These are phyloP conservation scores for Mollisiaceae sp. DNA, from an alignment of 2,329 filamentous ascomycete genomes.

Conservation along the genomic window DNA sequence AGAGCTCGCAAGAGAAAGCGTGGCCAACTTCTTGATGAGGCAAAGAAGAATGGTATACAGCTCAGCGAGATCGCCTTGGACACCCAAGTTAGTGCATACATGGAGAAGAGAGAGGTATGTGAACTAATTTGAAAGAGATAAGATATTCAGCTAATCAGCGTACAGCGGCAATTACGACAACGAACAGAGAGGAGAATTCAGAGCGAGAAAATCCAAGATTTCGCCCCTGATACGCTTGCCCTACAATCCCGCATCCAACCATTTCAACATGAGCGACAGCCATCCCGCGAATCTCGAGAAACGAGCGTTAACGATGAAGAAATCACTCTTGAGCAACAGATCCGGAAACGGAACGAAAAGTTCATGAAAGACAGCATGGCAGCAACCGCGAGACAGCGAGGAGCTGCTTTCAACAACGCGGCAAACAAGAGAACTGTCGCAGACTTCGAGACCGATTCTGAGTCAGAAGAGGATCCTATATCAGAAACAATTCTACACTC, in stretches of 20 bases:
- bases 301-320: not conserved
- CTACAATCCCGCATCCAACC: not conserved
- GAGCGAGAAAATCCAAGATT: not conserved
- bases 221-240: constrained; percentile 8
- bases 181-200: not conserved
- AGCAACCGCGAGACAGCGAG: not conserved
- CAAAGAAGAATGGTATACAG: constrained; percentile 13
- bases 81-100: constrained; percentile 24
- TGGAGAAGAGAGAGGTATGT: constrained; percentile 30
- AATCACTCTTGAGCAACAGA: not conserved
- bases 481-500: constrained; percentile 14
- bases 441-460: constrained; percentile 15
- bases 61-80: constrained; percentile 24
- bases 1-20: constrained; percentile 22
- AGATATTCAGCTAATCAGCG: constrained; percentile 3
- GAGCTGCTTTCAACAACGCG: constrained; percentile 7
- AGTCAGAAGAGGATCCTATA: constrained; percentile 33
- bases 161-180: not conserved
- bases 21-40: constrained; percentile 18
- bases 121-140: too few species aligned
- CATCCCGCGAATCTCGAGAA: not conserved
- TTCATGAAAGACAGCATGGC: not conserved
- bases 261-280: not conserved
- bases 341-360: not conserved
- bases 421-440: constrained; percentile 4